Base-by-base conservation (phyloP, 768 basidiomycete genomes). In the Collybiopsis luxurians region DNA sequence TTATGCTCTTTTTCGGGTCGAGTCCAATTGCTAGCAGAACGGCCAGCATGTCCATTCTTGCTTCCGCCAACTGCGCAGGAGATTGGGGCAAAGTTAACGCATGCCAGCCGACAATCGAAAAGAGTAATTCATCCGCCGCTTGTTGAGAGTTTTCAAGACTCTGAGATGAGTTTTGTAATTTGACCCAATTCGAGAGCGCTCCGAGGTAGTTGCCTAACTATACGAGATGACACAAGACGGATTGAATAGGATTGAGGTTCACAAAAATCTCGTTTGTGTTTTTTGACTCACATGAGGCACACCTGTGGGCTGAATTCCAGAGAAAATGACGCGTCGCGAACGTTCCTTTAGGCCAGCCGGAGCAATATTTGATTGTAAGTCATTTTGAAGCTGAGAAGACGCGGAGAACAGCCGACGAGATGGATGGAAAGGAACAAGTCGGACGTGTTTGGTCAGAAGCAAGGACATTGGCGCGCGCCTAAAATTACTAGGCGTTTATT, bases 131-230 rank as follows among this genome's bases (percentile, higher is more conserved):
- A 65, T 92, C 89, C 10, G 81, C 74, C 1, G 79, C 75, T 9
- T 67, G 66, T 0, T 86, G 80, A 38, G 79, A 74, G 42, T 80
- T 75, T 13, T 13, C 31, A 5, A 6, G 6, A 13, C 31, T 34
- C 31, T 34, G 31, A 34, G 31, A 34, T 34, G 31, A 34, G 13
- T 39, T 51, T 70, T 96, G 92, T 26, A 97, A 75, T 53, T 78
- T 79, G 46, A 93, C 89, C 95, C 95, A 96, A 67, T 95, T 94
- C 19, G 82, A 81, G 27, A 97, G 75, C 0, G 95, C 95, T 3
- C 96, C 96, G 2, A 98, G 79, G 64, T 93, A 92, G 69, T 98
- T 98, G 43, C 96, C 96, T 65, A 97, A 77, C 95, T 98, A 24
- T 34, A 51, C 24, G 6, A 31, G 3, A 6, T 11, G 30, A 40